Base-by-base conservation (phyloP, 768 basidiomycete species). In the Mycena latifolia region DNA sequence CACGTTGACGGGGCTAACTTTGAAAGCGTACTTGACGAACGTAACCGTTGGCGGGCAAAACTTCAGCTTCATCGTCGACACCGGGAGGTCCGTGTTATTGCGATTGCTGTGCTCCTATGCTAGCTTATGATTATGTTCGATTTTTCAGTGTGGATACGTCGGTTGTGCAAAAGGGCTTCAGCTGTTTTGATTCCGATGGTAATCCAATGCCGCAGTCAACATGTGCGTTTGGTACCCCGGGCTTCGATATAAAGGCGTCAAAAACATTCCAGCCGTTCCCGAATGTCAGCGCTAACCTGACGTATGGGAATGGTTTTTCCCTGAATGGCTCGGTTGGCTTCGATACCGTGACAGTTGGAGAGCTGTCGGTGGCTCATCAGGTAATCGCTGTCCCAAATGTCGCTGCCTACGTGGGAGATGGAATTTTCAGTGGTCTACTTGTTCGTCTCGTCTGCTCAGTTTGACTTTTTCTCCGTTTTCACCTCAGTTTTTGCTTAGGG, bases 141-240 rank as follows among this genome's bases (percentile, higher is more conserved):
- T 33, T 33, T 43, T 59, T 29, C 41, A 43, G 41, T 20, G 20
- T 20, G 12, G 41, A 43, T 43, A 43, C 20, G 3, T 43, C 20
- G 41, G 41, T 43, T 6, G 6, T n/a, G 7, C 41, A 43, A 12
- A 4, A 43, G 12, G 41, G 41, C 7, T 43, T 43, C n/a, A 20
- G 10, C 20, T 43, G 41, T 20, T 20, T 43, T 6, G n/a, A 43
- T n/a, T 20, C 12, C 2, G 6, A 20, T n/a, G 58, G 58, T 17
- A 63, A 25, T 7, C 63, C 69, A 5, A 46, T 47, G 4, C 35
- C 68, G 20, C 55, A 43, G 47, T 55, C 50, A 11, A 48, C 53
- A 6, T 74, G 73, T 37, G 55, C 17, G 11, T 74, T 72, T 47
- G 73, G 73, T 29, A 61, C 67, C 11, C 17, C 58, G 3, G 71